Base-by-base conservation (phyloP, 495 filamentous ascomycete species). In the Cenococcum geophilum region DNA sequence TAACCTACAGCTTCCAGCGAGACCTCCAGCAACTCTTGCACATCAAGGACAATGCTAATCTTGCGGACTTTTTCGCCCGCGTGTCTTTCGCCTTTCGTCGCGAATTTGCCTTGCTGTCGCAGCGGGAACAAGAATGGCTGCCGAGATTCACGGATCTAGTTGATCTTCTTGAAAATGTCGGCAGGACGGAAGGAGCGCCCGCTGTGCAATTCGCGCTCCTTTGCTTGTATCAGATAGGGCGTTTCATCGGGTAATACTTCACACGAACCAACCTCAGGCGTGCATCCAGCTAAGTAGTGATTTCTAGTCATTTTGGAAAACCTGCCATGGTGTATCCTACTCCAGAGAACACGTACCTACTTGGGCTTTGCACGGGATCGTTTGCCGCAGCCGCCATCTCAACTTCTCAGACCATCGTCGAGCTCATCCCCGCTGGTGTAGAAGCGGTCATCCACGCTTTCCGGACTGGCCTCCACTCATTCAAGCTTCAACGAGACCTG, bases 401-500 rank as follows among this genome's bases (percentile, higher is more conserved):
- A 4, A 5, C 2, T 4, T 14, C 1, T 20, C 4, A 9, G 9
- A 21, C 12, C 1, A 2, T 22, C 8, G 4, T 12, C 1, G 35
- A 43, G 10, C 36, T 58, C 1, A 5, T 58, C 14, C 23, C 36
- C 1, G 9, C 48, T 2, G 55, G 6, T 8, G 35, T 47, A 2
- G 25, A 58, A 10, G 42, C 21, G 16, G 2, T 23, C 5, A 11
- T 25, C 16, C 8, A 51, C 10, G 4, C 55, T 1, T 58, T 58
- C 21, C 12, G 55, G 8, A 16, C 55, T 1, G 35, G 22, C 14
- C 10, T 51, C 23, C n/a, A 27, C 25, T 25, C 25, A 9, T n/a
- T 5, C 27, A 57, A 4, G 11, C 11, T 12, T n/a, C 9, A 11
- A 25, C n/a, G 73, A 78, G 40, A 77, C 73, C 61, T 85, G 82